Evolutionary conservation across 2,329 filamentous ascomycete species (phyloP).

Genomic region (Fusarium pininemorale): DNA sequence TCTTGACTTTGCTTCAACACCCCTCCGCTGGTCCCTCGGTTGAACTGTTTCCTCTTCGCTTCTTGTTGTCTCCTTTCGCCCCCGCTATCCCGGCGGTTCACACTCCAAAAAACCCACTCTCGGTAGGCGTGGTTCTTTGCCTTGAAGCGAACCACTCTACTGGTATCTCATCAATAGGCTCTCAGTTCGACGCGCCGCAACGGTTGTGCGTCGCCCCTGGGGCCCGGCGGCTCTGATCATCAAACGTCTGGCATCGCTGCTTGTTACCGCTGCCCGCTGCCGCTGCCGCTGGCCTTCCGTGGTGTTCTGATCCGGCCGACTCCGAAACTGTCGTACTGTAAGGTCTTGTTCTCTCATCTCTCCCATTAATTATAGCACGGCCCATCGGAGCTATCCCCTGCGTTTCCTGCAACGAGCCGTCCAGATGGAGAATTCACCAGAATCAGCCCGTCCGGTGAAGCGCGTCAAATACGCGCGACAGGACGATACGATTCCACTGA

Average conservation of each 20-base stretch:
- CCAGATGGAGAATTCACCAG: conserved; percentile 40
- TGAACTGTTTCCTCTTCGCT: conserved; percentile 40
- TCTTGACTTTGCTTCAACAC: conserved; percentile 43
- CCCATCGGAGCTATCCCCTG: conserved; percentile 28
- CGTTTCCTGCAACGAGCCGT: conserved; percentile 21
- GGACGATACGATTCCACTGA: conserved; percentile 26
- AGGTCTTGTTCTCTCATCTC: conserved; percentile 38
- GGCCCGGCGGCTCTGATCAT: conserved; percentile 30
- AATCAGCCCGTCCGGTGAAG: conserved; percentile 42
- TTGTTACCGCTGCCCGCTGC: neutral
- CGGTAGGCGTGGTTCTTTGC: conserved; percentile 37
- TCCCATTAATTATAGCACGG: conserved; percentile 29
- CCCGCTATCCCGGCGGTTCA: conserved; percentile 39
- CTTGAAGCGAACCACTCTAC: conserved; percentile 43
- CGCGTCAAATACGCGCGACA: conserved; percentile 41
- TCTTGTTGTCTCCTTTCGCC: conserved; percentile 41
- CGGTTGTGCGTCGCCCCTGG: conserved; percentile 33
- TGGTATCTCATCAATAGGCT: conserved; percentile 41
- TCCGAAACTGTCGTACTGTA: conserved; percentile 31
- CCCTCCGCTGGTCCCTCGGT: conserved; percentile 30
- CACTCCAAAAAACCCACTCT: conserved; percentile 41
- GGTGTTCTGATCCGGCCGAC: conserved; percentile 35
- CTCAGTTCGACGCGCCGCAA: conserved; percentile 30
- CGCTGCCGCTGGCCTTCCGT: conserved; percentile 8
- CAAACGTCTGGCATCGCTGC: conserved; percentile 23